These are phyloP conservation scores for Isoetes engelmannii DNA, from an alignment of 83 land plant genomes.

Conservation along the genomic window DNA sequence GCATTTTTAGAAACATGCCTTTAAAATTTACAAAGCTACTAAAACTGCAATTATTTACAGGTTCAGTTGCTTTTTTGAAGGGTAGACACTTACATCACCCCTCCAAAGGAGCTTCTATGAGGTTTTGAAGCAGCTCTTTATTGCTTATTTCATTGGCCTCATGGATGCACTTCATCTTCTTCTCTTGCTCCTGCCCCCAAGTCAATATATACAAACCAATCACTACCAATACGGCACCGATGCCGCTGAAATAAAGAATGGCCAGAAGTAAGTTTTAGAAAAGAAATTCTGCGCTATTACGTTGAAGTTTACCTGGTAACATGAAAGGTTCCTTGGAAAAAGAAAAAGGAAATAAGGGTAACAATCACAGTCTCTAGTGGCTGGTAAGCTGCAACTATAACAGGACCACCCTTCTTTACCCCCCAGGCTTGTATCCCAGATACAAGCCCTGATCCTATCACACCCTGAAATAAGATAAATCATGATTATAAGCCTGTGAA, in stretches of 20 bases:
- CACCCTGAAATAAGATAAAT: constrained; percentile 2
- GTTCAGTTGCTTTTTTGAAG: too few species aligned
- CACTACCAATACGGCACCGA: constrained; percentile 5
- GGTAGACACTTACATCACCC: too few species aligned
- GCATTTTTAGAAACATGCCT: too few species aligned
- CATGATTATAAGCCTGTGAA: neutral
- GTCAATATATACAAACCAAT: neutral
- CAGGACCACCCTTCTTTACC: neutral
- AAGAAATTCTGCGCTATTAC: neutral
- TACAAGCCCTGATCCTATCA: constrained; percentile 8
- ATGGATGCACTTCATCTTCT: too few species aligned
- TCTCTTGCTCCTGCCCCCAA: constrained; percentile 6
- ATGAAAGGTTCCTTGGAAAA: constrained; percentile 1
- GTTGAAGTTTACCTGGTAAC: neutral
- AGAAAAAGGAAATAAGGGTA: neutral
- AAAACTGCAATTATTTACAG: too few species aligned
- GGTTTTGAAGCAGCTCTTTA: too few species aligned
- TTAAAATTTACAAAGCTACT: too few species aligned
- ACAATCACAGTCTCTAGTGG: constrained; percentile 7
- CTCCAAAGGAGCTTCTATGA: too few species aligned
- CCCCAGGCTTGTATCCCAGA: constrained; percentile 10
- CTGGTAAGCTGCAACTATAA: constrained; percentile 12
- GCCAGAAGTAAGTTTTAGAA: neutral
- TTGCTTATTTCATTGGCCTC: too few species aligned
- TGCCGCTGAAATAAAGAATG: neutral